Percentiles rank a stretch among this genome's conserved stretches.
These are phyloP conservation scores for Fusarium sp. DNA, from an alignment of 2,329 filamentous ascomycete species.

Conservation along the genomic window DNA sequence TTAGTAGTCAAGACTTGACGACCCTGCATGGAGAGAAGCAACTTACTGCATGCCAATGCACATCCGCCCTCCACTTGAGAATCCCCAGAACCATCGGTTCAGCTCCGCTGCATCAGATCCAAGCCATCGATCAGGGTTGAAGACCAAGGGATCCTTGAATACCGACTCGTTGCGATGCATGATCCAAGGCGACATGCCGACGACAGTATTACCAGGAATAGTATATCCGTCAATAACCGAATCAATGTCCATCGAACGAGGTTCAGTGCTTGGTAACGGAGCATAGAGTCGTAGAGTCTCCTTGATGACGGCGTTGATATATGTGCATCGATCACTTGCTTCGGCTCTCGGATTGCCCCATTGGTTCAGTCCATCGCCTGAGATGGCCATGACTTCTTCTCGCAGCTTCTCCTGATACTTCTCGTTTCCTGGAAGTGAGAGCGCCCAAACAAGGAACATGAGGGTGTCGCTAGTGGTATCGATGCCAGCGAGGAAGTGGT, in stretches of 20 bases:
- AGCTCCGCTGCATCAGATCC: constrained; percentile 20
- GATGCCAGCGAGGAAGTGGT: constrained; percentile 63
- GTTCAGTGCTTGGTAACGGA: constrained; percentile 61
- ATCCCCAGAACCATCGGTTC: constrained; percentile 40
- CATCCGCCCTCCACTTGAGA: constrained; percentile 39
- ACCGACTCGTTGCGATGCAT: constrained; percentile 41
- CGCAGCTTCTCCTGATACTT: constrained; percentile 56
- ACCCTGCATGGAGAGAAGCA: neutral
- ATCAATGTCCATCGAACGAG: constrained; percentile 47
- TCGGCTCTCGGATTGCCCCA: constrained; percentile 46
- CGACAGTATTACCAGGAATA: constrained; percentile 38
- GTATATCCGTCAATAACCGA: constrained; percentile 36
- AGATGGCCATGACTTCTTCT: constrained; percentile 51
- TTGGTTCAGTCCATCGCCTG: constrained; percentile 28
- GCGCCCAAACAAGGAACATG: constrained; percentile 60
- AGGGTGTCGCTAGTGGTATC: constrained; percentile 63
- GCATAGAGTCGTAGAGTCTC: constrained; percentile 60
- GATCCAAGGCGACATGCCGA: constrained; percentile 41
- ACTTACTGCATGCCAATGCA: constrained; percentile 42
- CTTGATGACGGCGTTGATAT: constrained; percentile 59
- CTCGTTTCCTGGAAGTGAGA: constrained; percentile 55
- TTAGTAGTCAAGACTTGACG: fast-evolving
- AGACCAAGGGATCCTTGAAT: constrained; percentile 34
- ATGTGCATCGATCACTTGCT: constrained; percentile 51
- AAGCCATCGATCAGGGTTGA: constrained; percentile 44